Evolutionary conservation across 2,329 filamentous ascomycete genomes (phyloP).

Genomic region (Botryotinia convoluta): DNA sequence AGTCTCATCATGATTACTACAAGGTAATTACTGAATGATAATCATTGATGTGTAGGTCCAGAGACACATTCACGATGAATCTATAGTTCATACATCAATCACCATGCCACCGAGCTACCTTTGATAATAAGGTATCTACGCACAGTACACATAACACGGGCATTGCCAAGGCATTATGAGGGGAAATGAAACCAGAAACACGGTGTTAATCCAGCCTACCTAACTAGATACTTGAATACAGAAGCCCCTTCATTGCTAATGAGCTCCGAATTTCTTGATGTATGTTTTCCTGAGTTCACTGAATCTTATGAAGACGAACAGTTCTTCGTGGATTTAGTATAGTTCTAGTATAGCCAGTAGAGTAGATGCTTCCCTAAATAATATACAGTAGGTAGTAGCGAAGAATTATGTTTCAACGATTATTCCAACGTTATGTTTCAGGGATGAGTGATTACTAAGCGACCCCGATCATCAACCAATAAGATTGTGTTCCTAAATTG

Average conservation of each 20-base stretch:
- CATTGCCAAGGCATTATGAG: background rate
- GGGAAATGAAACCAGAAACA: background rate
- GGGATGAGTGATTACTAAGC: constrained; percentile 4
- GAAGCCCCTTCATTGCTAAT: background rate
- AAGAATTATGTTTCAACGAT: background rate
- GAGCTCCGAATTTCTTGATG: background rate
- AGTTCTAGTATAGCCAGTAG: background rate
- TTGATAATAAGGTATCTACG: background rate
- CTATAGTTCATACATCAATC: background rate
- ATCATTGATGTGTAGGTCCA: too few species aligned
- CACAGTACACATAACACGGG: background rate
- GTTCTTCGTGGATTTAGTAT: background rate
- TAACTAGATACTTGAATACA: background rate
- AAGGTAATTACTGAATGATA: too few species aligned
- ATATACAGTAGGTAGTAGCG: too few species aligned
- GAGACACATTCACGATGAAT: background rate
- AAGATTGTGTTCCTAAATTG: background rate
- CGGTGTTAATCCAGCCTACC: background rate
- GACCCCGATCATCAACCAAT: background rate
- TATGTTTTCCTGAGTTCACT: background rate
- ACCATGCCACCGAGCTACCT: background rate
- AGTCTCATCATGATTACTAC: too few species aligned
- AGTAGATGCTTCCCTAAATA: background rate
- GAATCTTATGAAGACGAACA: background rate
- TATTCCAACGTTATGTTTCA: background rate